Conservation (phyloP, 768 basidiomycete species). For the Trametes sanguinea region DNA sequence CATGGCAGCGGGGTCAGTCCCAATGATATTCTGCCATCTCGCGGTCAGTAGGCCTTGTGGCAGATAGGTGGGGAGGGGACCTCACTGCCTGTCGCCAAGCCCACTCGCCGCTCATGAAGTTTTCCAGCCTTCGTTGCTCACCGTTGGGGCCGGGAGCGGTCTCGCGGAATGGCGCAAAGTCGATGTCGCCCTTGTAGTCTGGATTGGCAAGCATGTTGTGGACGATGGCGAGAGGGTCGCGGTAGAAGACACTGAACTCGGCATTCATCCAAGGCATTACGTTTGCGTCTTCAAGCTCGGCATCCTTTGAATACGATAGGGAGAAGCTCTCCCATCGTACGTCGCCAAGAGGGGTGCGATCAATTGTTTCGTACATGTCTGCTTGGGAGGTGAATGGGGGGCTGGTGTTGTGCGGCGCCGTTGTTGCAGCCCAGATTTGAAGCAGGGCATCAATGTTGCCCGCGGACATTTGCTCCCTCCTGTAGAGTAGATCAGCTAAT, state of each 20-base stretch:
- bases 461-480: conserved; percentile 13
- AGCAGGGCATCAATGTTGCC: conserved; percentile 30
- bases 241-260: conserved; percentile 28
- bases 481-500: conserved; percentile 19
- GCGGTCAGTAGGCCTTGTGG: too few relatives aligned
- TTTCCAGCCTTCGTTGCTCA: conserved; percentile 18
- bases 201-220: conserved; percentile 26
- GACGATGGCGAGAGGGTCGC: conserved; percentile 21
- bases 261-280: conserved; percentile 31
- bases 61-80: too few relatives aligned
- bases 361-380: conserved; percentile 39
- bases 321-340: conserved; percentile 40
- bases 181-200: conserved; percentile 28
- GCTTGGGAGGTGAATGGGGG: conserved; percentile 32
- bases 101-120: conserved; percentile 34
- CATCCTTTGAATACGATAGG: conserved; percentile 28
- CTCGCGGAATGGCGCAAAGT: conserved; percentile 25
- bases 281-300: conserved; percentile 1
- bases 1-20: background rate
- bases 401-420: conserved; percentile 1
- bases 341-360: conserved; percentile 37
- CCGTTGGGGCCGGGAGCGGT: conserved; percentile 5
- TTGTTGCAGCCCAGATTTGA: conserved; percentile 14
- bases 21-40: background rate
- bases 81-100: conserved; percentile 35